phyloP scores from a whole-genome alignment of 2,329 filamentous ascomycete species.

The Trichophaea hybrida region DNA sequence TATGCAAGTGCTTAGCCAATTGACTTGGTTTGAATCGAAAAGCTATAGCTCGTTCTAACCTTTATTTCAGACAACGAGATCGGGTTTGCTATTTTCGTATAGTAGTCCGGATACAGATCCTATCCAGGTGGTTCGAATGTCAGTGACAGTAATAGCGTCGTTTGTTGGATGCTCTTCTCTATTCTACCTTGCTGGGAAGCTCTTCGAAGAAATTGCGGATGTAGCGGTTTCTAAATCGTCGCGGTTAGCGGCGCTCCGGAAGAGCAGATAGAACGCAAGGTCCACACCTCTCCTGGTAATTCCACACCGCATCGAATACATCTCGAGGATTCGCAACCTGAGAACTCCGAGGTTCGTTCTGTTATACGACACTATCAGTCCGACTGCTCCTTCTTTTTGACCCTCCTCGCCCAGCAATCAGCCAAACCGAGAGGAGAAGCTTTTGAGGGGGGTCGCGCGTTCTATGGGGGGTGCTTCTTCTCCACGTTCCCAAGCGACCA shows the following conservation, averaged over 20 bases:
- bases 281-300: constrained; percentile 20
- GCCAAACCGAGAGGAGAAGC: background rate
- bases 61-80: constrained; percentile 23
- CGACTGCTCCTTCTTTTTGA: background rate
- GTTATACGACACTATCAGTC: background rate
- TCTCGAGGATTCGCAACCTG: constrained; percentile 4
- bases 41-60: constrained; percentile 7
- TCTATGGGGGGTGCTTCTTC: background rate
- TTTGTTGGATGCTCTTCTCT: background rate
- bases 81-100: constrained; percentile 20
- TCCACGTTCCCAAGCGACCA: constrained; percentile 4
- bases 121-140: constrained; percentile 1
- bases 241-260: constrained; percentile 8
- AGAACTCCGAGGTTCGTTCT: background rate
- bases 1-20: background rate
- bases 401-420: background rate
- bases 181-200: constrained; percentile 19
- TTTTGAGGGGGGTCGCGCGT: background rate
- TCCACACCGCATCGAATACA: constrained; percentile 21
- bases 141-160: background rate
- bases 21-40: background rate
- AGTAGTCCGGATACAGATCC: constrained; percentile 23
- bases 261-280: background rate
- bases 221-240: constrained; percentile 18
- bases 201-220: constrained; percentile 22